Evolutionary conservation across 2,329 filamentous ascomycete genomes (phyloP).

Genomic region (Botrytis hyacinthi): DNA sequence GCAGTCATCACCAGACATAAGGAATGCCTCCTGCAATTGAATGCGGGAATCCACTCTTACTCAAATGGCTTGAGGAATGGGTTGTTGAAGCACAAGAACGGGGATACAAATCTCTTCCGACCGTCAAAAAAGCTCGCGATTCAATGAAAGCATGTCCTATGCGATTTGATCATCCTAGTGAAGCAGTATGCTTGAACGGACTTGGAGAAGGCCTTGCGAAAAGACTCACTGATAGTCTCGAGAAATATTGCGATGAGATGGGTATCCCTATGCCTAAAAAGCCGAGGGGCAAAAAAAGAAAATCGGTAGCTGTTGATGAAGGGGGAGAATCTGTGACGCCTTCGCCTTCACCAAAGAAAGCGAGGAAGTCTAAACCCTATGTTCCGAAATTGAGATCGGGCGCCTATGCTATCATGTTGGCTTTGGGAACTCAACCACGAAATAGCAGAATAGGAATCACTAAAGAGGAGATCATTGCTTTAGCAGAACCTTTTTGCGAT

Average conservation of each 20-base stretch:
- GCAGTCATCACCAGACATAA: background rate
- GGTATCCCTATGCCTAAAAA: slow-evolving; percentile 65
- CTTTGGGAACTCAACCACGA: slow-evolving; percentile 59
- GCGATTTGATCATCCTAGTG: slow-evolving; percentile 60
- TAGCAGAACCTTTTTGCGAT: slow-evolving; percentile 70
- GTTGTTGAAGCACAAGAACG: slow-evolving; percentile 68
- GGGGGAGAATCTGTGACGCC: slow-evolving; percentile 20
- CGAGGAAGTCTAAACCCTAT: slow-evolving; percentile 62
- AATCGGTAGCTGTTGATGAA: background rate
- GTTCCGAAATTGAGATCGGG: slow-evolving; percentile 72
- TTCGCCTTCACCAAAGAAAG: slow-evolving; percentile 50
- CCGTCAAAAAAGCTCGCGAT: slow-evolving; percentile 60
- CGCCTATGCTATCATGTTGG: slow-evolving; percentile 69
- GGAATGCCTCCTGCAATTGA: slow-evolving; percentile 20
- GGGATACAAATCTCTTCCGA: slow-evolving; percentile 55
- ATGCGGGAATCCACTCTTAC: slow-evolving; percentile 62
- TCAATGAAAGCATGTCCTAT: slow-evolving; percentile 74
- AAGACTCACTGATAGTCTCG: slow-evolving; percentile 61
- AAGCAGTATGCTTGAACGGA: slow-evolving; percentile 70
- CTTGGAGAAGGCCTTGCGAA: slow-evolving; percentile 71
- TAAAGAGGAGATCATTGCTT: slow-evolving; percentile 66
- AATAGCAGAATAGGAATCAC: slow-evolving; percentile 57
- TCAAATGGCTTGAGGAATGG: slow-evolving; percentile 76
- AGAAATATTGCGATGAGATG: slow-evolving; percentile 63
- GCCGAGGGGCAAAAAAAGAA: slow-evolving; percentile 44